Evolutionary conservation across 768 basidiomycete species (phyloP).

Genomic region (Pisolithus orientalis): DNA sequence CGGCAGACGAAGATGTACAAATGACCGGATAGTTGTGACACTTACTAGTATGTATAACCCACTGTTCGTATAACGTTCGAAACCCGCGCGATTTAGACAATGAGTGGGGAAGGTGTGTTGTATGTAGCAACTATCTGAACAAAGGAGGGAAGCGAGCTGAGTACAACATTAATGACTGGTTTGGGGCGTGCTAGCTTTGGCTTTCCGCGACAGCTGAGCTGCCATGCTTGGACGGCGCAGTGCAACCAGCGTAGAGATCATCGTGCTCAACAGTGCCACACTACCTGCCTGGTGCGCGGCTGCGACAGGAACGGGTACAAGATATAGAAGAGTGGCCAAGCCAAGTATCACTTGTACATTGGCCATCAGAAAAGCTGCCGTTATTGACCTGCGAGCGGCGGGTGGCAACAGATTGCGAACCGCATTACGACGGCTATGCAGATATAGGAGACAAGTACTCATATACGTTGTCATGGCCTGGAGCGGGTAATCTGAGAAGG

Average conservation of each 20-base stretch:
- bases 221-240: slow-evolving; percentile 64
- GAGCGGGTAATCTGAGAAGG: slow-evolving; percentile 4
- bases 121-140: slow-evolving; percentile 7
- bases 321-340: slow-evolving; percentile 78
- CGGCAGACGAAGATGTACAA: slow-evolving; percentile 72
- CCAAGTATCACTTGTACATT: slow-evolving; percentile 79
- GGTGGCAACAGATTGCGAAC: slow-evolving; percentile 52
- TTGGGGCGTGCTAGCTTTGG: slow-evolving; percentile 16
- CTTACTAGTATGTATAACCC: slow-evolving; percentile 2
- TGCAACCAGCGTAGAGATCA: slow-evolving; percentile 69
- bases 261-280: slow-evolving; percentile 76
- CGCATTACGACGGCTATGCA: slow-evolving; percentile 47
- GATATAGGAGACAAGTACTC: slow-evolving; percentile 57
- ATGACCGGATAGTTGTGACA: slow-evolving; percentile 58
- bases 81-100: not conserved
- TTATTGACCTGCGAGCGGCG: slow-evolving; percentile 43
- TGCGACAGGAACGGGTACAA: slow-evolving; percentile 89
- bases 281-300: slow-evolving; percentile 95
- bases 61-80: not conserved
- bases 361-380: slow-evolving; percentile 68
- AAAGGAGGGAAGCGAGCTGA: slow-evolving; percentile 2
- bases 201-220: slow-evolving; percentile 54
- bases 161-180: slow-evolving; percentile 2
- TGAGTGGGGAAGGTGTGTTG: slow-evolving; percentile 2
- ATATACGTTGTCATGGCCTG: slow-evolving; percentile 85